Percentiles rank a stretch among this genome's conserved stretches.
Conservation (phyloP, 495 filamentous ascomycete species). For the Xylaria sp. region DNA sequence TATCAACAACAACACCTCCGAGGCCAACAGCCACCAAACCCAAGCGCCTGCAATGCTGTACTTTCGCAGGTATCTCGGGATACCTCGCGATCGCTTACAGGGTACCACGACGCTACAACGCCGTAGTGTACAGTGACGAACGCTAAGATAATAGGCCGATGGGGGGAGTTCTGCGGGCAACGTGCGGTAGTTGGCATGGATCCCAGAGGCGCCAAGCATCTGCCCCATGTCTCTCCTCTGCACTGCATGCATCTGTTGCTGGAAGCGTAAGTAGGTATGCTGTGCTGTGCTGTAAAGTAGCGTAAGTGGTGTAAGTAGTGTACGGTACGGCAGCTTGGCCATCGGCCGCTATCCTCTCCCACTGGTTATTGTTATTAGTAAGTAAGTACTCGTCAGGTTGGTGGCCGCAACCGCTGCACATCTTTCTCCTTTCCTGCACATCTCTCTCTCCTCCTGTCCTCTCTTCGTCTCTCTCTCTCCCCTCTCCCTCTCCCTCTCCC, state of each 20-base stretch:
- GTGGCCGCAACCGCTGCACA: not conserved
- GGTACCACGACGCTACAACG: conserved; percentile 33
- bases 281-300: not conserved
- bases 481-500: too few relatives aligned
- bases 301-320: too few relatives aligned
- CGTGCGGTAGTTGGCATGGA: conserved; percentile 36
- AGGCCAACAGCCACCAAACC: conserved; percentile 14
- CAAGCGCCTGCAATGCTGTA: conserved; percentile 21
- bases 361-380: not conserved
- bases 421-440: too few relatives aligned
- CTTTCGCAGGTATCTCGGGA: conserved; percentile 39
- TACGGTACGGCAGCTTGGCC: not conserved
- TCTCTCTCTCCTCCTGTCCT: too few relatives aligned
- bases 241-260: conserved; percentile 36
- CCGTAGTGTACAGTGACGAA: conserved; percentile 27
- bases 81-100: conserved; percentile 36
- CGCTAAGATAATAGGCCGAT: conserved; percentile 39
- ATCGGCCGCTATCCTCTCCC: conserved; percentile 3
- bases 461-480: too few relatives aligned
- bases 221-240: conserved; percentile 35
- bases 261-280: not conserved
- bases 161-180: conserved; percentile 35
- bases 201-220: conserved; percentile 41
- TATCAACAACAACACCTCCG: not conserved
- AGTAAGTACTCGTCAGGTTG: too few relatives aligned